Percentiles rank a stretch among this genome's conserved stretches.
Conservation (phyloP, 2,329 filamentous ascomycete species). For the Nectriaceae sp. region DNA sequence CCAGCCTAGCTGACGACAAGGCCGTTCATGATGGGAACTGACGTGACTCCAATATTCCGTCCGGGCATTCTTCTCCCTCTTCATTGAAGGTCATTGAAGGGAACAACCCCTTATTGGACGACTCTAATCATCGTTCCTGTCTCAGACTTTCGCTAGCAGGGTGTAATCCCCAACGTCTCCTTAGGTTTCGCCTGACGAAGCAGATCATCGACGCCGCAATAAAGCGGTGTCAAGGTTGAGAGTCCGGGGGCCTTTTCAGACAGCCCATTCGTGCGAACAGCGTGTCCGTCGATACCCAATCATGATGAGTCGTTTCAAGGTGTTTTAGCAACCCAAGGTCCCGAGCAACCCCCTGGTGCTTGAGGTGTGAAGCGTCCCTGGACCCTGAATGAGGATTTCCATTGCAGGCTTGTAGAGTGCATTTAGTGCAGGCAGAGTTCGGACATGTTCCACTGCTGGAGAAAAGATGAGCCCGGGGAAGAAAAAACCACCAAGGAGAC, state of each 20-base stretch:
- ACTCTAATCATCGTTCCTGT: not conserved
- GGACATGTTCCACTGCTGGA: too few species aligned
- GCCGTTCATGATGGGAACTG: too few species aligned
- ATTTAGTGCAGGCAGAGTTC: too few species aligned
- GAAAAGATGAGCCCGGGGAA: not conserved
- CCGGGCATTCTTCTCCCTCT: too few species aligned
- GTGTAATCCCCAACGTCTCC: not conserved
- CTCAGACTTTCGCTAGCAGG: not conserved
- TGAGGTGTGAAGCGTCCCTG: constrained; percentile 5
- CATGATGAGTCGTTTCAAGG: constrained; percentile 2
- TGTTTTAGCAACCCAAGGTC: not conserved
- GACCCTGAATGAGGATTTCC: constrained; percentile 10
- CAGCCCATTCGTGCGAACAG: constrained; percentile 10
- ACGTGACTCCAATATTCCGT: too few species aligned
- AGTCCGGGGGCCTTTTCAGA: constrained; percentile 8
- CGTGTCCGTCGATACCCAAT: constrained; percentile 7
- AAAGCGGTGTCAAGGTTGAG: constrained; percentile 24
- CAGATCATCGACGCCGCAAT: constrained; percentile 23
- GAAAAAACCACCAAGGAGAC: not conserved
- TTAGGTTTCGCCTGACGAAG: constrained; percentile 13
- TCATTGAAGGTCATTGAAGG: too few species aligned
- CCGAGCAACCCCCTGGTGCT: not conserved
- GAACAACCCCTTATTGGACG: not conserved
- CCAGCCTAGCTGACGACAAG: too few species aligned
- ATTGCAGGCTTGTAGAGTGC: too few species aligned